phyloP scores from a whole-genome alignment of 2,329 filamentous ascomycete species.

The Xylariaceae sp. region DNA sequence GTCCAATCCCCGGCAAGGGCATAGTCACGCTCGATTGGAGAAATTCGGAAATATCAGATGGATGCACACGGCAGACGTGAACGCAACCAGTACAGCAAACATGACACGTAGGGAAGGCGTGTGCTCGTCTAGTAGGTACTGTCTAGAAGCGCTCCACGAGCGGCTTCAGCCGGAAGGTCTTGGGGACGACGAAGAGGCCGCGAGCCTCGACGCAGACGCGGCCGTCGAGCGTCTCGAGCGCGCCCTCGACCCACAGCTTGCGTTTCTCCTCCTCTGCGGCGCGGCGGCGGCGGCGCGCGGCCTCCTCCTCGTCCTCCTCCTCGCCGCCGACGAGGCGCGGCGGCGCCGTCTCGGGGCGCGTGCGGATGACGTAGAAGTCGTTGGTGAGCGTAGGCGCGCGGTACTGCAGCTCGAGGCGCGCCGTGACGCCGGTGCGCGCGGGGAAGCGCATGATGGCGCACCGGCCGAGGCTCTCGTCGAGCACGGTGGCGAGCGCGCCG shows the following conservation, averaged over 20 bases:
- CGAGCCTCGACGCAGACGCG: slow-evolving; percentile 50
- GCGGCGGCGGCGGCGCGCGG: background rate
- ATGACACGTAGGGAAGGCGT: no score
- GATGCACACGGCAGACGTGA: no score
- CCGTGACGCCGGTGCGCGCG: slow-evolving; percentile 44
- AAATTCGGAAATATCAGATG: no score
- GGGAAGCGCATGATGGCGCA: slow-evolving; percentile 45
- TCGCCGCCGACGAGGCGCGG: slow-evolving; percentile 20
- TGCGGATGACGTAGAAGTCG: slow-evolving; percentile 56
- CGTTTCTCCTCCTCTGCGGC: slow-evolving; percentile 18
- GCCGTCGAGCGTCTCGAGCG: slow-evolving; percentile 48
- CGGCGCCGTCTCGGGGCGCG: slow-evolving; percentile 33
- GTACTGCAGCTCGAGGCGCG: slow-evolving; percentile 55
- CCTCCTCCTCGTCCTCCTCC: slow-evolving; percentile 19
- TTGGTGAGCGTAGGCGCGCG: slow-evolving; percentile 50
- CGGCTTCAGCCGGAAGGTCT: slow-evolving; percentile 32
- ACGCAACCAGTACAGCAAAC: no score
- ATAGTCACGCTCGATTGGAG: no score
- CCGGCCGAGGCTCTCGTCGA: slow-evolving; percentile 63
- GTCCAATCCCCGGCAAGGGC: no score
- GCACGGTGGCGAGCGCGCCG: slow-evolving; percentile 57
- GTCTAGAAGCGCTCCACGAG: slow-evolving; percentile 32
- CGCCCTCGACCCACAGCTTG: slow-evolving; percentile 47
- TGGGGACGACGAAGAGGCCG: slow-evolving; percentile 52
- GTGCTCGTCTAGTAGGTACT: no score